Conservation (phyloP, 2,329 filamentous ascomycete species). For the Tothia fuscella region DNA sequence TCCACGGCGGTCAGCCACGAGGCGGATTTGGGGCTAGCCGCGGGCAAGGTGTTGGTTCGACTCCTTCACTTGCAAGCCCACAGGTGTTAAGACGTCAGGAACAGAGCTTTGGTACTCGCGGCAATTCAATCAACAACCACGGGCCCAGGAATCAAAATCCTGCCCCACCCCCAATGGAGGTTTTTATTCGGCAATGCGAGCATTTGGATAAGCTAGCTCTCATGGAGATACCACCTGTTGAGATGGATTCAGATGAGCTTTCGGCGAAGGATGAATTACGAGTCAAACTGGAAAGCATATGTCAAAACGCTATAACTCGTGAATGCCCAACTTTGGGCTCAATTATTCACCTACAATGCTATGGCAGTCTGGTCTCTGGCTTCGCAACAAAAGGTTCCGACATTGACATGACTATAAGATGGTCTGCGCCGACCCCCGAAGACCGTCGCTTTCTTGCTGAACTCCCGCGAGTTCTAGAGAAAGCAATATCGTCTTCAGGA, state of each 20-base stretch:
- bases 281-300: conserved; percentile 49
- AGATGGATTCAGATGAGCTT: conserved; percentile 53
- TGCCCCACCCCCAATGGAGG: conserved; percentile 9
- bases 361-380: conserved; percentile 72
- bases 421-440: conserved; percentile 35
- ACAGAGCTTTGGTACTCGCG: too few relatives aligned
- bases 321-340: conserved; percentile 38
- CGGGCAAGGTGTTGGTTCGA: background rate
- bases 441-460: conserved; percentile 39
- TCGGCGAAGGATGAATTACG: conserved; percentile 62
- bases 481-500: conserved; percentile 57
- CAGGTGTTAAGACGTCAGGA: background rate
- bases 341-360: conserved; percentile 60
- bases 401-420: conserved; percentile 75
- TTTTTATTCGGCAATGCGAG: conserved; percentile 20
- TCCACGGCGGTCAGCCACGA: background rate
- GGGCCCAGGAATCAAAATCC: background rate
- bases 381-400: conserved; percentile 83
- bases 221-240: conserved; percentile 43
- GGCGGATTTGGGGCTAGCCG: background rate
- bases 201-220: conserved; percentile 32
- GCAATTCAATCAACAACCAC: too few relatives aligned
- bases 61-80: background rate
- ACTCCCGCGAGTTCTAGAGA: conserved; percentile 60
- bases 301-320: conserved; percentile 44